phyloP scores from a whole-genome alignment of 768 basidiomycete species.

The Hebeloma cylindrosporum region DNA sequence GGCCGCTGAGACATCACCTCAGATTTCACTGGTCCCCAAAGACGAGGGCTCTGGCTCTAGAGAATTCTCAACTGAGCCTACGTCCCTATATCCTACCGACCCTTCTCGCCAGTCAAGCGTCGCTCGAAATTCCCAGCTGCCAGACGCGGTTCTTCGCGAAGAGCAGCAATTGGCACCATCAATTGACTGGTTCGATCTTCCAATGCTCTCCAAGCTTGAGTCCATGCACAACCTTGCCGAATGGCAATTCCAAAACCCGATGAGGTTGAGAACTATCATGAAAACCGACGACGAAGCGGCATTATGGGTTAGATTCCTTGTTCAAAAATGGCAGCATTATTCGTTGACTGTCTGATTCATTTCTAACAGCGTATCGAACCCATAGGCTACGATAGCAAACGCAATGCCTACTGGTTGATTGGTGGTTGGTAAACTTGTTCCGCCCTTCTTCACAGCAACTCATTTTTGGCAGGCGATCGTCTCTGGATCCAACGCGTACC shows the following conservation, averaged over 20 bases:
- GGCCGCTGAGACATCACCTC: conserved; percentile 4
- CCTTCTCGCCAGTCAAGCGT: conserved; percentile 17
- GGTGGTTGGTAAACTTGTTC: conserved; percentile 52
- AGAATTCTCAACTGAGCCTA: not conserved
- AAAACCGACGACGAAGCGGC: conserved; percentile 76
- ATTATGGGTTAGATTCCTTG: conserved; percentile 59
- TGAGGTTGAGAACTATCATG: conserved; percentile 69
- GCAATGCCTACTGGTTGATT: conserved; percentile 84
- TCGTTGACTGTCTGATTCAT: no score
- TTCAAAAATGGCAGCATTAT: no score
- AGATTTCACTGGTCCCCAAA: not conserved
- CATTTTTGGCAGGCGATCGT: conserved; percentile 57
- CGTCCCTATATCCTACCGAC: not conserved
- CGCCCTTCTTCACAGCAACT: conserved; percentile 4
- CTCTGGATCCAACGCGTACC: conserved; percentile 83
- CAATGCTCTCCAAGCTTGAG: conserved; percentile 72
- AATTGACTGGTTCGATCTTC: conserved; percentile 69
- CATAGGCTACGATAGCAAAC: conserved; percentile 77
- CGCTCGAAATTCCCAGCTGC: conserved; percentile 13
- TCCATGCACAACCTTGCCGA: conserved; percentile 72
- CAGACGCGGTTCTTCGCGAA: conserved; percentile 4
- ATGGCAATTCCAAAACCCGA: conserved; percentile 86
- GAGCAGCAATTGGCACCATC: conserved; percentile 35
- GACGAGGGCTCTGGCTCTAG: not conserved
- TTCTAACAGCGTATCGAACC: conserved; percentile 72